Base-by-base conservation (phyloP, 2,329 filamentous ascomycete species). In the Incumbomyces lentus region DNA sequence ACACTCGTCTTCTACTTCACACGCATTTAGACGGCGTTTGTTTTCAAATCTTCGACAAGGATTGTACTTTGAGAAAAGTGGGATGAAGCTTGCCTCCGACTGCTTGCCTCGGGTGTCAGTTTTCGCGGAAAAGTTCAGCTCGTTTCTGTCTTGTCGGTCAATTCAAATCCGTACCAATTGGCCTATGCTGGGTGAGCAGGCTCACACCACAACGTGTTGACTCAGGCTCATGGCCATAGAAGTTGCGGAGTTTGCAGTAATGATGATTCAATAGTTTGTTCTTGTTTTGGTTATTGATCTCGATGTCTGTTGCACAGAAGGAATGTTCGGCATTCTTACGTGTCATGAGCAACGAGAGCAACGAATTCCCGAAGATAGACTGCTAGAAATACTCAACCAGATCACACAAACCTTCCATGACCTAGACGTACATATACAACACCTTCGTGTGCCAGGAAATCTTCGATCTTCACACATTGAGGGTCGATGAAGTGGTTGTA, bases 71-170 rank as follows among this genome's bases (percentile, higher is more conserved):
- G 54, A 55, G 55, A 56, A 58, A 58, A 57, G 55, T 55, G 55
- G 55, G 55, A 58, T 58, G 55, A 58, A 54, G 55, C 54, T 31
- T 47, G 49, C 49, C 49, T 54, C 53, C 49, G 55, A 58, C 55
- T 53, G 55, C 55, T 58, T 58, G 55, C 48, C 55, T 58, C 54
- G 34, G 41, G 44, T 48, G 50, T 47, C 47, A 49, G 49, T 49
- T 42, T 37, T 46, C 40, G 14, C 37, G 34, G 52, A 54, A 55
- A 53, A 50, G 49, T 35, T 35, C 13, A n/a, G 16, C 50, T 49
- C 52, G 52, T 54, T 49, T 47, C 49, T 51, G 44, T 41, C 33
- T 41, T 40, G 35, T 46, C 41, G 19, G 36, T 46, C 30, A 39
- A 37, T 44, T 44, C 40, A 17, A 26, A 30, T 17, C 16, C 16